These are phyloP conservation scores for Adansonia gregorii DNA, from an alignment of 441 rosid genomes.

Conservation along the genomic window DNA sequence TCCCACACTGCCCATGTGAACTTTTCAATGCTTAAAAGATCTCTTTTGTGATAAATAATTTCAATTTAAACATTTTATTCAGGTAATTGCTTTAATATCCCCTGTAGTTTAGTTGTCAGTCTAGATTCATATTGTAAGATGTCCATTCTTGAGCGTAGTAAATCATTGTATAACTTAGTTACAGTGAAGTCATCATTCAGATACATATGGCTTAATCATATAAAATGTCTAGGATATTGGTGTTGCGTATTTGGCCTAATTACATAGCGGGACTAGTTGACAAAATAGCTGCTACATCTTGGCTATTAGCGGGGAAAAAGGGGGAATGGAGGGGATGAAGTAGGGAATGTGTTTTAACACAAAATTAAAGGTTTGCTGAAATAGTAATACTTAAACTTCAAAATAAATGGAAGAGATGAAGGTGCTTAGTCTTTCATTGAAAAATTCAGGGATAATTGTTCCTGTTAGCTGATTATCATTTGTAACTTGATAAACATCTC, in stretches of 20 bases:
- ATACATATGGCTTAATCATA: background rate
- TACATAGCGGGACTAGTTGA: background rate
- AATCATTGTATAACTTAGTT: background rate
- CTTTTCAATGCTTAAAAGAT: constrained; percentile 12
- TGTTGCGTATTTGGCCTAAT: constrained; percentile 5
- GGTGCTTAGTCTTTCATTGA: background rate
- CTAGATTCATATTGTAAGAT: background rate
- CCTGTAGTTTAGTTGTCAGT: background rate
- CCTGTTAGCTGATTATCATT: constrained; percentile 24
- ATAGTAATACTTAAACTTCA: constrained; percentile 14
- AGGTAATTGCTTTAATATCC: background rate
- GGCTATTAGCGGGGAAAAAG: no score
- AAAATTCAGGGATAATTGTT: background rate
- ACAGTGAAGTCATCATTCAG: background rate
- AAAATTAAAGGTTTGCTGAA: background rate
- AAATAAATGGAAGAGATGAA: constrained; percentile 4
- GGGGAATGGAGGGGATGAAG: background rate
- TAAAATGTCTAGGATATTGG: background rate
- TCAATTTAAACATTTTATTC: background rate
- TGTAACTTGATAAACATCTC: constrained; percentile 21
- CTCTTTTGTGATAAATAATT: background rate
- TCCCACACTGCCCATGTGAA: background rate
- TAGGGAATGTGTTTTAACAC: background rate
- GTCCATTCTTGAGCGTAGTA: background rate
- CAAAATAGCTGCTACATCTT: background rate